phyloP scores from a whole-genome alignment of 2,329 filamentous ascomycete genomes.

The Alternaria sp. region DNA sequence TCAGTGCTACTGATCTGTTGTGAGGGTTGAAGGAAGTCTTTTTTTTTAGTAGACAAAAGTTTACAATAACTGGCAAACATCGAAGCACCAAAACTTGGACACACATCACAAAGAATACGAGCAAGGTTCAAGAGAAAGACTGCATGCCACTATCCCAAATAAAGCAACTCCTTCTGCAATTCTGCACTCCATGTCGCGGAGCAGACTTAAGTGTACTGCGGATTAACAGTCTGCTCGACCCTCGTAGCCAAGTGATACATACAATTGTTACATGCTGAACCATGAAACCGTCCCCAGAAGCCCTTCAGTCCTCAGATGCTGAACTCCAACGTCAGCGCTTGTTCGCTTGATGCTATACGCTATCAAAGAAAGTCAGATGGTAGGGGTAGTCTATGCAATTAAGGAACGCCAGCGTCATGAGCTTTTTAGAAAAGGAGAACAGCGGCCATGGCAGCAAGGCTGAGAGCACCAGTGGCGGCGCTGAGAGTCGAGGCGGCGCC shows the following conservation, averaged over 20 bases:
- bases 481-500: constrained; percentile 53
- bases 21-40: background rate
- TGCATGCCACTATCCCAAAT: constrained; percentile 39
- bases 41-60: background rate
- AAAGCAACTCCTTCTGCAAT: constrained; percentile 30
- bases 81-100: background rate
- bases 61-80: background rate
- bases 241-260: constrained; percentile 48
- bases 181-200: constrained; percentile 25
- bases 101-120: constrained; percentile 18
- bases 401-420: constrained; percentile 48
- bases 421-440: constrained; percentile 57
- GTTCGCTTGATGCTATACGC: constrained; percentile 40
- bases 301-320: constrained; percentile 35
- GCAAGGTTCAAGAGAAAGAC: constrained; percentile 37
- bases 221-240: constrained; percentile 46
- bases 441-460: constrained; percentile 57
- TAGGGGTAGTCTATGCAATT: constrained; percentile 52
- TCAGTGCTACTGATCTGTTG: no score
- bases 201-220: constrained; percentile 37
- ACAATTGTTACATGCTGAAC: constrained; percentile 44
- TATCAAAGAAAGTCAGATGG: constrained; percentile 45
- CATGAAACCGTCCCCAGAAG: constrained; percentile 35
- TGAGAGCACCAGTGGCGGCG: constrained; percentile 53
- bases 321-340: constrained; percentile 33